A percentile compares a stretch with the other conserved stretches of the same genome.
Evolutionary conservation across 768 basidiomycete species (phyloP).

Genomic region (Pleurotus platypus): DNA sequence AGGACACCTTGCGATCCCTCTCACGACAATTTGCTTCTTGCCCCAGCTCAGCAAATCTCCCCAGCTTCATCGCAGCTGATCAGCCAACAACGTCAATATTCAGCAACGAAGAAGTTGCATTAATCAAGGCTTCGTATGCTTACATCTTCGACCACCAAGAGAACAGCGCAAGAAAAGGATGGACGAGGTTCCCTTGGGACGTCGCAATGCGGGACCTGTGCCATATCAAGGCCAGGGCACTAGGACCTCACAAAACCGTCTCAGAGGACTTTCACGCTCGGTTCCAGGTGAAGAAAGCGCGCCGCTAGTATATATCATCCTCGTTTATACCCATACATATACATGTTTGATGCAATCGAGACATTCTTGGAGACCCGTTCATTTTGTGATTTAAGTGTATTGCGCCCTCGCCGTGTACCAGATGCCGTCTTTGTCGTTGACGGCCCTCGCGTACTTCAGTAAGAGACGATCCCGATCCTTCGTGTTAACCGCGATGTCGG

Average conservation of each 20-base stretch:
- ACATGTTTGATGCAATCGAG: not conserved
- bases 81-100: not conserved
- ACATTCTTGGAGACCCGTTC: not conserved
- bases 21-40: slow-evolving; percentile 35
- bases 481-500: slow-evolving; percentile 74
- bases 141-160: slow-evolving; percentile 33
- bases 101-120: slow-evolving; percentile 24
- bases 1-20: slow-evolving; percentile 41
- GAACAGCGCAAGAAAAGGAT: slow-evolving; percentile 7
- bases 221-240: slow-evolving; percentile 42
- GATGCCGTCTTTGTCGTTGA: slow-evolving; percentile 61
- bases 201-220: slow-evolving; percentile 48
- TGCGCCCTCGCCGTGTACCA: slow-evolving; percentile 75
- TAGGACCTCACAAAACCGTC: slow-evolving; percentile 36
- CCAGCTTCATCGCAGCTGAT: not conserved
- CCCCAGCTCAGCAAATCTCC: slow-evolving; percentile 23
- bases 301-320: not conserved
- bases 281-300: slow-evolving; percentile 15
- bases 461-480: slow-evolving; percentile 89
- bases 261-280: slow-evolving; percentile 37
- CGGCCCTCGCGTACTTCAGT: slow-evolving; percentile 80
- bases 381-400: slow-evolving; percentile 26
- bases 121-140: slow-evolving; percentile 45
- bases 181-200: slow-evolving; percentile 48
- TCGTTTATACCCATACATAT: not conserved